Evolutionary conservation across 108 stramenopile species (phyloP).

Genomic region (Skeletonema menzelii): DNA sequence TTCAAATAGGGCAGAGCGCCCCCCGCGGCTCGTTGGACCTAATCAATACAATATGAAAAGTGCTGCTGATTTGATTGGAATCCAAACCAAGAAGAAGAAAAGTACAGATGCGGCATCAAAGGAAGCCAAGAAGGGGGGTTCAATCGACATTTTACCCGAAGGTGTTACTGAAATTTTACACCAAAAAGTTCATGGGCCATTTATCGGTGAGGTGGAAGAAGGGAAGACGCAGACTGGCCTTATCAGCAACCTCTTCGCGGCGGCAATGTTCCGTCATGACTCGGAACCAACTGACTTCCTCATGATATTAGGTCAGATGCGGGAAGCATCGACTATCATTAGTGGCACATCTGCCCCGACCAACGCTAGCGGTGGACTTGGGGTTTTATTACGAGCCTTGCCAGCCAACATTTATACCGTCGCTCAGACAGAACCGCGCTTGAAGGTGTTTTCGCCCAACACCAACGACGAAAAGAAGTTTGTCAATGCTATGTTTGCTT

Average conservation of each 20-base stretch:
- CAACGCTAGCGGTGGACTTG: constrained; percentile 46
- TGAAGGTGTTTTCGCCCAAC: constrained; percentile 77
- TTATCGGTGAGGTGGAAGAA: constrained; percentile 86
- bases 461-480: constrained; percentile 84
- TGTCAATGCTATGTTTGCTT: constrained; percentile 70
- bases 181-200: constrained; percentile 83
- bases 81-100: constrained; percentile 57
- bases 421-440: constrained; percentile 83
- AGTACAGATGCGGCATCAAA: constrained; percentile 40
- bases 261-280: constrained; percentile 84
- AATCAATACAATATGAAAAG: constrained; percentile 53
- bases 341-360: constrained; percentile 2
- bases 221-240: constrained; percentile 78
- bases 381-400: constrained; percentile 76
- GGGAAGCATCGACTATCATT: background rate
- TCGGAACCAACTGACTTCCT: constrained; percentile 85
- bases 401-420: constrained; percentile 75
- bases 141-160: constrained; percentile 74
- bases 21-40: constrained; percentile 67
- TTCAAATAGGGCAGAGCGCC: constrained; percentile 47
- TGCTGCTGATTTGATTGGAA: constrained; percentile 79
- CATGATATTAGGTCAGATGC: constrained; percentile 73
- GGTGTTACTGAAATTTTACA: constrained; percentile 88
- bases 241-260: constrained; percentile 82
- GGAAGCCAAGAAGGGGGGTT: constrained; percentile 52